Evolutionary conservation across 2,329 filamentous ascomycete species (phyloP).

Genomic region (Zasmidium citrigriseum): DNA sequence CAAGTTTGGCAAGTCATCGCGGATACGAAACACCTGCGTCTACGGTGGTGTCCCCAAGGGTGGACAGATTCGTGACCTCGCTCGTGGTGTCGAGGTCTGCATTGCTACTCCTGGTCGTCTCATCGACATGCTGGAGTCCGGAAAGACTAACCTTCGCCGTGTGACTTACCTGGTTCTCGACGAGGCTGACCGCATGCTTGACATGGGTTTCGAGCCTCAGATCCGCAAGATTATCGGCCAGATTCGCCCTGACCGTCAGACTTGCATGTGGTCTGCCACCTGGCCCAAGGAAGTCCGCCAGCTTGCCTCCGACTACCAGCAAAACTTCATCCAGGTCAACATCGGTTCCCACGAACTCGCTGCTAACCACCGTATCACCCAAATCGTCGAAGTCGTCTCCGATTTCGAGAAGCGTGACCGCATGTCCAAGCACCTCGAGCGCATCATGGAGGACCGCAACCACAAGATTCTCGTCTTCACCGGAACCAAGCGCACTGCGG

Average conservation of each 20-base stretch:
- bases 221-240: slow-evolving; percentile 98
- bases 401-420: slow-evolving; percentile 97
- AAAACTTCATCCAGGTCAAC: slow-evolving; percentile 98
- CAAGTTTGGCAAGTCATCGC: slow-evolving; percentile 97
- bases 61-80: slow-evolving; percentile 91
- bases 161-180: slow-evolving; percentile 98
- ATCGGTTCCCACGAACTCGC: slow-evolving; percentile 94
- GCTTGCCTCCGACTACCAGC: slow-evolving; percentile 85
- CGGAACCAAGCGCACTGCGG: slow-evolving; percentile 83
- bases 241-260: slow-evolving; percentile 97
- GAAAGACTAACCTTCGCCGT: slow-evolving; percentile 96
- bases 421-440: slow-evolving; percentile 97
- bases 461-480: slow-evolving; percentile 97
- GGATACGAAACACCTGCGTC: slow-evolving; percentile 97
- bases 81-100: slow-evolving; percentile 94
- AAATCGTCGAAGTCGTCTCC: slow-evolving; percentile 93
- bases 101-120: slow-evolving; percentile 97
- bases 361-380: slow-evolving; percentile 96
- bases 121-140: slow-evolving; percentile 97
- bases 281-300: slow-evolving; percentile 99
- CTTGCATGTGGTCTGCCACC: slow-evolving; percentile 99
- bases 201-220: slow-evolving; percentile 99
- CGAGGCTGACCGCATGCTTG: slow-evolving; percentile 98
- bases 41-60: slow-evolving; percentile 99
- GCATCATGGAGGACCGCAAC: slow-evolving; percentile 93